These are phyloP conservation scores for Metschnikowia aberdeeniae DNA, from an alignment of 805 yeast species.

Conservation along the genomic window DNA sequence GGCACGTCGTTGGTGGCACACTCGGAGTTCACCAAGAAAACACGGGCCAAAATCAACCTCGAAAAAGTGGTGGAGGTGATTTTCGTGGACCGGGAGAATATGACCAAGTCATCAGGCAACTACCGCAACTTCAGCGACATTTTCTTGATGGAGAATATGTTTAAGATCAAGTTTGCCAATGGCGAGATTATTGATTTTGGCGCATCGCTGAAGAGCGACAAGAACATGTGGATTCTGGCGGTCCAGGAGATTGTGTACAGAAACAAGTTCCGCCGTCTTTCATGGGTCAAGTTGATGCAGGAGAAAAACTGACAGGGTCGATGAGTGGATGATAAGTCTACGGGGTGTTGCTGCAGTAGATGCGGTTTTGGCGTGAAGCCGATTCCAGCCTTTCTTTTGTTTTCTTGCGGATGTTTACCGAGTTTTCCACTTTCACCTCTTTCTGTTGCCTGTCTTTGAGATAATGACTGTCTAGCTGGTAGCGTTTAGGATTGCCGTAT, in stretches of 20 bases:
- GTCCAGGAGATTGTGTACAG: constrained; percentile 54
- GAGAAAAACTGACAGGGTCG: constrained; percentile 11
- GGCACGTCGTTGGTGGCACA: constrained; percentile 75
- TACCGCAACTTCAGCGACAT: constrained; percentile 70
- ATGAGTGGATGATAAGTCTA: neutral
- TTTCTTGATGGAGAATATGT: constrained; percentile 63
- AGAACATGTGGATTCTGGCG: constrained; percentile 59
- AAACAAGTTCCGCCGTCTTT: constrained; percentile 55
- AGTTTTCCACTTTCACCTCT: too few relatives aligned
- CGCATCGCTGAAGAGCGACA: constrained; percentile 66
- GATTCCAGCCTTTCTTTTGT: too few relatives aligned
- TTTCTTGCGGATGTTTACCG: too few relatives aligned
- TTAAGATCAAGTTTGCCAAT: constrained; percentile 69
- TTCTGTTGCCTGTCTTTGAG: too few relatives aligned
- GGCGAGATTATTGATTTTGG: constrained; percentile 82
- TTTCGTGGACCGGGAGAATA: constrained; percentile 39
- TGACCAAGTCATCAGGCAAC: constrained; percentile 23
- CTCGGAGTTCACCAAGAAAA: constrained; percentile 61
- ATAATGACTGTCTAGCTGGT: too few relatives aligned
- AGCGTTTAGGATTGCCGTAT: too few relatives aligned
- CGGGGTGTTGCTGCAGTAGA: neutral
- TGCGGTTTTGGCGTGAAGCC: neutral
- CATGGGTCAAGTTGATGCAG: constrained; percentile 54
- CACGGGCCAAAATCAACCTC: constrained; percentile 73
- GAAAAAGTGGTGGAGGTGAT: constrained; percentile 57